These are phyloP conservation scores for Cadophora malorum DNA, from an alignment of 2,329 filamentous ascomycete species.

Conservation along the genomic window DNA sequence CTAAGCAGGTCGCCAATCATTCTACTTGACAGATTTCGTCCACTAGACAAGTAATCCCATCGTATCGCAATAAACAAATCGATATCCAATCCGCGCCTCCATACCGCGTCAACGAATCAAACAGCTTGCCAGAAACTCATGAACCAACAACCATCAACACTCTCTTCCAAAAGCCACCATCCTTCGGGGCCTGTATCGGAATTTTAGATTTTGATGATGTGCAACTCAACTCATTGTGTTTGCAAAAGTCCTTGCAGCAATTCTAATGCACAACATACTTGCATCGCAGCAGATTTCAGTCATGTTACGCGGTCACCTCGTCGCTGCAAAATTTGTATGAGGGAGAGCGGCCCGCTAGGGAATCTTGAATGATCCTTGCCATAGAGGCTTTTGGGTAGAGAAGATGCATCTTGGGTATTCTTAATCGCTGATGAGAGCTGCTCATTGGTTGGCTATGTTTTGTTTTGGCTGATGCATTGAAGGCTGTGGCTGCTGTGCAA, in stretches of 20 bases:
- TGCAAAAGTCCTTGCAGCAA: neutral
- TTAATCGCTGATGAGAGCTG: neutral
- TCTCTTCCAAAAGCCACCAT: too few species aligned
- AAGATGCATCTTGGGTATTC: slow-evolving; percentile 7
- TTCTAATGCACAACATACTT: slow-evolving; percentile 44
- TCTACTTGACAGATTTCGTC: neutral
- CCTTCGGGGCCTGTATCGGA: too few species aligned
- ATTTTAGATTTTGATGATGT: neutral
- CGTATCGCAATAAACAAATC: neutral
- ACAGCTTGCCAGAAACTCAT: slow-evolving; percentile 1
- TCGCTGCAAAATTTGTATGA: slow-evolving; percentile 40
- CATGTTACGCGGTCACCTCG: slow-evolving; percentile 43
- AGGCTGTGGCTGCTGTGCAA: neutral
- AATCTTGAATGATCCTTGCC: slow-evolving; percentile 32
- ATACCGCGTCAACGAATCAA: slow-evolving; percentile 20
- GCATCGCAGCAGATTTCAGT: slow-evolving; percentile 40
- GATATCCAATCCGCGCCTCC: slow-evolving; percentile 10
- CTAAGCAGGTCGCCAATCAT: neutral
- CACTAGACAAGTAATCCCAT: neutral
- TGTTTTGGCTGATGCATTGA: neutral
- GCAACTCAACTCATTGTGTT: neutral
- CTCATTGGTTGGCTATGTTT: neutral
- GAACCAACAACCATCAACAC: slow-evolving; percentile 1
- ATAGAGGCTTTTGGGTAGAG: slow-evolving; percentile 1
- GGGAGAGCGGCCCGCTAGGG: slow-evolving; percentile 38